phyloP scores from a whole-genome alignment of 495 filamentous ascomycete genomes.

The Annulohypoxylon moriforme region DNA sequence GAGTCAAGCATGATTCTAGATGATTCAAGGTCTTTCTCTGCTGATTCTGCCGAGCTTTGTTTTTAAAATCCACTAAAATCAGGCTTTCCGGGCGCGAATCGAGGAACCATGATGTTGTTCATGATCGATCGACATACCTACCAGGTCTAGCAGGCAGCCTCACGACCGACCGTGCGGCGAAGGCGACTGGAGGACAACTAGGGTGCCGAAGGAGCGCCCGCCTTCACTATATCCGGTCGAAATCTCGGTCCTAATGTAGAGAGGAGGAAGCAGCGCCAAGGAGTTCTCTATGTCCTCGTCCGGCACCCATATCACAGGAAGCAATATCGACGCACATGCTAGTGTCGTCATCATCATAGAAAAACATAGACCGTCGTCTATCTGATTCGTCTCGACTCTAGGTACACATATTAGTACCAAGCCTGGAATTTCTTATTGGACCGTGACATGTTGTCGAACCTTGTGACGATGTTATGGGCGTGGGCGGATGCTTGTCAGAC shows the following conservation, averaged over 20 bases:
- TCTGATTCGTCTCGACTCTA: slow-evolving; percentile 24
- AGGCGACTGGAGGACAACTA: neutral
- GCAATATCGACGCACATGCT: slow-evolving; percentile 29
- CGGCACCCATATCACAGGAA: slow-evolving; percentile 32
- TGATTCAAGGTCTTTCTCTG: slow-evolving; percentile 22
- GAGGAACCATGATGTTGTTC: neutral
- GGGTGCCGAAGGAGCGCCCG: slow-evolving; percentile 25
- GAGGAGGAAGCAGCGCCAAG: slow-evolving; percentile 39
- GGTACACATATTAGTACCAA: slow-evolving; percentile 14
- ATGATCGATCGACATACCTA: slow-evolving; percentile 20
- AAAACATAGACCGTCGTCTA: slow-evolving; percentile 15
- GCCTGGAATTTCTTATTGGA: slow-evolving; percentile 18
- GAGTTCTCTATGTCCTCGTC: slow-evolving; percentile 26
- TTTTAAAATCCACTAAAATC: neutral
- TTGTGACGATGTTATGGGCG: slow-evolving; percentile 12
- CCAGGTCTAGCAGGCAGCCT: slow-evolving; percentile 8
- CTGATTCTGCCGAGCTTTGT: neutral
- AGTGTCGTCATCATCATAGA: slow-evolving; percentile 36
- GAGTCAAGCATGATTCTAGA: slow-evolving; percentile 13
- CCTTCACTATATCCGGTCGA: slow-evolving; percentile 44
- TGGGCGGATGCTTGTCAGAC: slow-evolving; percentile 22
- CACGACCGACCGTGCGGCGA: slow-evolving; percentile 26
- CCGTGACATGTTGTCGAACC: slow-evolving; percentile 4
- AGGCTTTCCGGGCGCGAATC: neutral
- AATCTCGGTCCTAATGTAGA: slow-evolving; percentile 46